These are phyloP conservation scores for Exophiala sideris DNA, from an alignment of 2,329 filamentous ascomycete genomes.

Conservation along the genomic window DNA sequence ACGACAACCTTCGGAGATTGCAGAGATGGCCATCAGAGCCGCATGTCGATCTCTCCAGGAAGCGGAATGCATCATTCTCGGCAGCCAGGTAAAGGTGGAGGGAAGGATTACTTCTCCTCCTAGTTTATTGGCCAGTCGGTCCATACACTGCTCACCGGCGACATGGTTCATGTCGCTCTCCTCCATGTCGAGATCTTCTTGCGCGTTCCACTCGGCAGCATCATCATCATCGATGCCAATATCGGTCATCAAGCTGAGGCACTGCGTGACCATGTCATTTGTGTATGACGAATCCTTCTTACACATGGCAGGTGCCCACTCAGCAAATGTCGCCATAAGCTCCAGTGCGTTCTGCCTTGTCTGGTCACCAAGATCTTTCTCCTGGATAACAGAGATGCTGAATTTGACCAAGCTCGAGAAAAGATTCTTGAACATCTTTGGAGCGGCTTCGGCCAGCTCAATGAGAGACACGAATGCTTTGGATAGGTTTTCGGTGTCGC, in stretches of 20 bases:
- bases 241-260: slow-evolving; percentile 95
- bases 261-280: slow-evolving; percentile 96
- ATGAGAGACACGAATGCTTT: slow-evolving; percentile 88
- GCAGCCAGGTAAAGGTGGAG: slow-evolving; percentile 94
- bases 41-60: slow-evolving; percentile 95
- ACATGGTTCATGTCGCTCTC: slow-evolving; percentile 98
- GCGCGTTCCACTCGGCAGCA: slow-evolving; percentile 85
- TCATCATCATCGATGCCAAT: slow-evolving; percentile 93
- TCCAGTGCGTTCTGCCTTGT: slow-evolving; percentile 93
- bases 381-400: slow-evolving; percentile 87
- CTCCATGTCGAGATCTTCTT: slow-evolving; percentile 91
- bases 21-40: slow-evolving; percentile 96
- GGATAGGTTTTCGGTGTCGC: slow-evolving; percentile 86
- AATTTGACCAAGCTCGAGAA: slow-evolving; percentile 92
- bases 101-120: slow-evolving; percentile 89
- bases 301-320: slow-evolving; percentile 91
- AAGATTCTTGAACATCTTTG: slow-evolving; percentile 95
- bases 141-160: slow-evolving; percentile 97
- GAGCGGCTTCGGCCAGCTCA: slow-evolving; percentile 87
- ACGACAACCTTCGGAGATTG: slow-evolving; percentile 94
- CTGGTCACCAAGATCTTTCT: slow-evolving; percentile 88
- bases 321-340: slow-evolving; percentile 96
- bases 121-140: slow-evolving; percentile 92
- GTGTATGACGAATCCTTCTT: slow-evolving; percentile 91
- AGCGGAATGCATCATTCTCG: slow-evolving; percentile 93